Evolutionary conservation across 73 alveolate species (phyloP).

Genomic region (Paramecium tetraurelia): DNA sequence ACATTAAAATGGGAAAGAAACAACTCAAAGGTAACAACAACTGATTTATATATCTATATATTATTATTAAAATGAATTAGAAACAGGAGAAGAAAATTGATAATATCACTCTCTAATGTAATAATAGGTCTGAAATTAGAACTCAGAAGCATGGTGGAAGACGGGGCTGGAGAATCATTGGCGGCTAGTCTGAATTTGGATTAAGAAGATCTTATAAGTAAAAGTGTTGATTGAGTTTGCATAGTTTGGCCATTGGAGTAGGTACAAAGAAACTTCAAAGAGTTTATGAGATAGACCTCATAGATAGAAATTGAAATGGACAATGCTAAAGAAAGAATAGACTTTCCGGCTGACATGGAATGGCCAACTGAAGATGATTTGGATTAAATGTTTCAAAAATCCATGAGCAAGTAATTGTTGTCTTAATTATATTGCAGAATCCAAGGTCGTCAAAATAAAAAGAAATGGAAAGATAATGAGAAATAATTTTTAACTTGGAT

Average conservation of each 20-base stretch:
- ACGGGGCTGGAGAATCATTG: background rate
- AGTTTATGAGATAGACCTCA: background rate
- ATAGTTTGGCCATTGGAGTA: slow-evolving; percentile 43
- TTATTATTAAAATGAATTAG: background rate
- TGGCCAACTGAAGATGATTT: slow-evolving; percentile 43
- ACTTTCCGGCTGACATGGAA: slow-evolving; percentile 26
- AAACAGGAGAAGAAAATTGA: background rate
- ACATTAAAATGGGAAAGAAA: background rate
- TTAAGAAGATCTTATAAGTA: slow-evolving; percentile 43
- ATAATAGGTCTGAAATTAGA: background rate
- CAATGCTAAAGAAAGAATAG: background rate
- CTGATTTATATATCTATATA: background rate
- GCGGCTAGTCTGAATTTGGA: slow-evolving; percentile 26
- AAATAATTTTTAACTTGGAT: slow-evolving; percentile 52
- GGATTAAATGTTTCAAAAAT: slow-evolving; percentile 33
- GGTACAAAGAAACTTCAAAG: slow-evolving; percentile 37
- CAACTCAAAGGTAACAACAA: background rate
- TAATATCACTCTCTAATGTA: background rate
- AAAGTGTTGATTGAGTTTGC: background rate
- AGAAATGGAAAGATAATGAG: slow-evolving; percentile 63
- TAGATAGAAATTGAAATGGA: background rate
- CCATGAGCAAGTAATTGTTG: slow-evolving; percentile 26
- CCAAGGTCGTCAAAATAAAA: slow-evolving; percentile 45
- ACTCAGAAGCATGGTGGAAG: background rate
- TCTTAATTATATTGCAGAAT: background rate